Base-by-base conservation (phyloP, 768 basidiomycete species). In the Mycena albidolilacea region DNA sequence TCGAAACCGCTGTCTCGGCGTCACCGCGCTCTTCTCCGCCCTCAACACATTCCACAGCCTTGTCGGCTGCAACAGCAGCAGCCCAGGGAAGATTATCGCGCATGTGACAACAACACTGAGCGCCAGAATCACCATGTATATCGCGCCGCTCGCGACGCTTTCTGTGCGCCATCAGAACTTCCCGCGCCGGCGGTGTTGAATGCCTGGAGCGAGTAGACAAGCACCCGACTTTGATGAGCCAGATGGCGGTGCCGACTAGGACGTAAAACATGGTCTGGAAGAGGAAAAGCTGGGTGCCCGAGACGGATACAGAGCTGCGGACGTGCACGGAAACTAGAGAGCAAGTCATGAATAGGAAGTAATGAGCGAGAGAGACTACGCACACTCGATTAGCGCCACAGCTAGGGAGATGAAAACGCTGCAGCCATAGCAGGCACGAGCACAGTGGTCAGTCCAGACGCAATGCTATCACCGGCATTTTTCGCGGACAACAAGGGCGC, bases 1-100 rank as follows among this genome's bases (percentile, higher is more conserved):
- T 84, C 94, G 84, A 83, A 95, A 96, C 21, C 89, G 86, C 80
- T 95, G 92, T 48, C 95, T 86, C 57, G 95, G 95, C 9, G 95
- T 96, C 23, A 92, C 77, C 10, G 92, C 91, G 39, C 85, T 84
- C 70, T 83, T 87, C 78, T 92, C 89, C 4, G 88, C 86, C 39
- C 85, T 85, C 54, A 89, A 70, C 21, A 92, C 87, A 61, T 80
- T 84, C 88, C 89, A 90, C 35, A 95, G 81, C 39, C 90, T 87
- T 43, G 87, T 72, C 9, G 93, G 93, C 79, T 94, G 94, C n/a
- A 96, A 84, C 73, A 95, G 73, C 52, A 94, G 87, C 35, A 94
- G 79, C 23, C 88, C 94, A 11, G 95, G 95, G 63, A 90, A 84
- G 57, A 93, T 88, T 68, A 94, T 86, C 21, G 93, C 92, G 30